These are phyloP conservation scores for Dillenia suffruticosa DNA, from an alignment of 164 flowering plant genomes.

Conservation along the genomic window DNA sequence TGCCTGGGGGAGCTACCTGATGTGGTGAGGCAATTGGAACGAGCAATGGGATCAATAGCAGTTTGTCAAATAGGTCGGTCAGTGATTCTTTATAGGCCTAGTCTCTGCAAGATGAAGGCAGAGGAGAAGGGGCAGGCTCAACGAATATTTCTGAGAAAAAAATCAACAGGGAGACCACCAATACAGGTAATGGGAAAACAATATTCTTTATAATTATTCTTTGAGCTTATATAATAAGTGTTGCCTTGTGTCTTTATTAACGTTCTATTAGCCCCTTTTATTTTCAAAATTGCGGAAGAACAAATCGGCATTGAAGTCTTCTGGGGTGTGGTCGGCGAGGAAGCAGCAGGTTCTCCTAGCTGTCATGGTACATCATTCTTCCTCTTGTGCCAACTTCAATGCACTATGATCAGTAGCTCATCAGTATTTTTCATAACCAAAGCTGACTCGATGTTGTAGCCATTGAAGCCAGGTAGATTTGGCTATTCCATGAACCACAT, in stretches of 20 bases:
- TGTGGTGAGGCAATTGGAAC: slow-evolving; percentile 68
- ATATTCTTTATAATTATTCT: not conserved
- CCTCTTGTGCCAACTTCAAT: too few relatives aligned
- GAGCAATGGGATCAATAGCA: slow-evolving; percentile 70
- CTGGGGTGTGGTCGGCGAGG: slow-evolving; percentile 47
- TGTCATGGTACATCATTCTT: too few relatives aligned
- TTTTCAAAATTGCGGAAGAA: slow-evolving; percentile 28
- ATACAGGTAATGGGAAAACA: slow-evolving; percentile 5
- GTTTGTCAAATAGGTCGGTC: slow-evolving; percentile 83
- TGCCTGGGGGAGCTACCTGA: slow-evolving; percentile 87
- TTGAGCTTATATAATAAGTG: not conserved
- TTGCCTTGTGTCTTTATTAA: not conserved
- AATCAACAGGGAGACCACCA: slow-evolving; percentile 15
- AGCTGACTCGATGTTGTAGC: too few relatives aligned
- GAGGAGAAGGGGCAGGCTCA: slow-evolving; percentile 56
- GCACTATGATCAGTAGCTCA: too few relatives aligned
- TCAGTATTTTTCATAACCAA: too few relatives aligned
- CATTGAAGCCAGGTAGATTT: too few relatives aligned
- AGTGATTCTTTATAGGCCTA: slow-evolving; percentile 84
- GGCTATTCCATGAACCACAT: too few relatives aligned
- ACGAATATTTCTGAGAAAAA: slow-evolving; percentile 32
- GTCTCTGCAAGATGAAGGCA: slow-evolving; percentile 68
- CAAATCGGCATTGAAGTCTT: slow-evolving; percentile 15
- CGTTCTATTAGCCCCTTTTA: not conserved
- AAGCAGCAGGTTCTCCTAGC: slow-evolving; percentile 27